Percentiles rank a stretch among this genome's conserved stretches.
phyloP scores from a whole-genome alignment of 2,329 filamentous ascomycete genomes.

The Aspergillus sp. region DNA sequence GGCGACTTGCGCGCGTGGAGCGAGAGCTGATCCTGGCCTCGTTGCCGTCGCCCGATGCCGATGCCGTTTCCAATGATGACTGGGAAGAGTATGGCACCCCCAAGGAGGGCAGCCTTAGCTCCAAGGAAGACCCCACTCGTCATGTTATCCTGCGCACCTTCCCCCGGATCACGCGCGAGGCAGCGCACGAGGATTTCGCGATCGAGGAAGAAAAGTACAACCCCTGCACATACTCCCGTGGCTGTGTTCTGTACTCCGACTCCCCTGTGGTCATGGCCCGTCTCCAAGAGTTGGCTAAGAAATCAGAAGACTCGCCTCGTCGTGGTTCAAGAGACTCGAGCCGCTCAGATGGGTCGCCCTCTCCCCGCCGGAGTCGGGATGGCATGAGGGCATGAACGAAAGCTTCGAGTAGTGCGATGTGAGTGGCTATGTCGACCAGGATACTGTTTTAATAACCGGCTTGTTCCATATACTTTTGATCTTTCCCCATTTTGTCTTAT shows the following conservation, averaged over 20 bases:
- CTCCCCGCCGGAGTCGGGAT: neutral
- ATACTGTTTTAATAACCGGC: neutral
- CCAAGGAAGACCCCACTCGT: conserved; percentile 32
- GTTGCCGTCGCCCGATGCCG: conserved; percentile 48
- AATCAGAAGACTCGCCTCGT: conserved; percentile 20
- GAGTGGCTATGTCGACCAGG: neutral
- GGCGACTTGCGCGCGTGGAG: conserved; percentile 60
- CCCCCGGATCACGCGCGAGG: conserved; percentile 56
- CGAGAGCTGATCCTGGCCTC: conserved; percentile 57
- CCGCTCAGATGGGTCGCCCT: conserved; percentile 13
- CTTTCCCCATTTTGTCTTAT: neutral
- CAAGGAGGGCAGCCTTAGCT: conserved; percentile 20
- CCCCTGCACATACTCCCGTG: conserved; percentile 52
- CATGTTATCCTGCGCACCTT: conserved; percentile 54
- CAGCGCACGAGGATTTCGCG: conserved; percentile 52
- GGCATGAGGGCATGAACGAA: neutral
- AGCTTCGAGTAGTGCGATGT: neutral
- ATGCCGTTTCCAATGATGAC: conserved; percentile 36
- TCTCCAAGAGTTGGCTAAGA: conserved; percentile 43
- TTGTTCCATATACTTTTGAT: neutral
- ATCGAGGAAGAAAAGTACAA: conserved; percentile 48
- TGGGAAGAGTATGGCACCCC: conserved; percentile 40
- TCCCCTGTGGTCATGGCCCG: conserved; percentile 45
- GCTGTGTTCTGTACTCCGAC: conserved; percentile 54
- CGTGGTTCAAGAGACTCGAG: conserved; percentile 19